These are phyloP conservation scores for Pseudodiploospora longispora DNA, from an alignment of 2,329 filamentous ascomycete species.

Conservation along the genomic window DNA sequence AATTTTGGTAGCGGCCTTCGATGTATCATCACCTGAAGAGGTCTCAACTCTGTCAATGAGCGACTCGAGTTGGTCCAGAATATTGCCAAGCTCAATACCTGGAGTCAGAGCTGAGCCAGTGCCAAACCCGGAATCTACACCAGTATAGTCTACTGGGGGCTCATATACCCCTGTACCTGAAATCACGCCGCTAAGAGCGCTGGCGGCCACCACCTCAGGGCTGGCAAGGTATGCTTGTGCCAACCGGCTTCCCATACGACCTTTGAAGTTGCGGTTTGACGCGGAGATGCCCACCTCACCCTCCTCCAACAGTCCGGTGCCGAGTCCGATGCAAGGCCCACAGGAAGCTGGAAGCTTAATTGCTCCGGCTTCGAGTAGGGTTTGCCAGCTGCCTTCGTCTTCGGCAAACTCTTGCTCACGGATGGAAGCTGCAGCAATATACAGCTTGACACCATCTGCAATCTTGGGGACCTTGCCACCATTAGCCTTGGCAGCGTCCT, in stretches of 20 bases:
- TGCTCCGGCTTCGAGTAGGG: conserved; percentile 72
- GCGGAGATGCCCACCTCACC: conserved; percentile 84
- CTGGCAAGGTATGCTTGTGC: conserved; percentile 81
- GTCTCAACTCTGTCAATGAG: conserved; percentile 11
- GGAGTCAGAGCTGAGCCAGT: conserved; percentile 58
- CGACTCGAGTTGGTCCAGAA: conserved; percentile 49
- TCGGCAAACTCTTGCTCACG: conserved; percentile 62
- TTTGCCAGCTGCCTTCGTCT: conserved; percentile 77
- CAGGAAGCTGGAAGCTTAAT: conserved; percentile 64
- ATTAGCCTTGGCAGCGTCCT: conserved; percentile 58
- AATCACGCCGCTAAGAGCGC: conserved; percentile 66
- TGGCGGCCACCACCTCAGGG: conserved; percentile 87
- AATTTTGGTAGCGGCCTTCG: conserved; percentile 39
- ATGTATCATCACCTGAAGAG: conserved; percentile 5
- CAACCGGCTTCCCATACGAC: conserved; percentile 60
- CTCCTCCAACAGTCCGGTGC: conserved; percentile 65
- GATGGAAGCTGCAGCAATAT: conserved; percentile 76
- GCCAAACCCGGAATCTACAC: conserved; percentile 52
- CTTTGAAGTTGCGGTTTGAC: conserved; percentile 84
- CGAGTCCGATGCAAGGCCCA: conserved; percentile 80
- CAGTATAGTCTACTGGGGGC: conserved; percentile 45
- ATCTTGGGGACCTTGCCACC: conserved; percentile 59
- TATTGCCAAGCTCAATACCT: conserved; percentile 62
- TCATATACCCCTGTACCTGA: conserved; percentile 72
- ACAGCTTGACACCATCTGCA: conserved; percentile 69